A percentile compares a stretch with the other conserved stretches of the same genome.
phyloP scores from a whole-genome alignment of 2,329 filamentous ascomycete genomes.

The Pyrenochaeta sp. region DNA sequence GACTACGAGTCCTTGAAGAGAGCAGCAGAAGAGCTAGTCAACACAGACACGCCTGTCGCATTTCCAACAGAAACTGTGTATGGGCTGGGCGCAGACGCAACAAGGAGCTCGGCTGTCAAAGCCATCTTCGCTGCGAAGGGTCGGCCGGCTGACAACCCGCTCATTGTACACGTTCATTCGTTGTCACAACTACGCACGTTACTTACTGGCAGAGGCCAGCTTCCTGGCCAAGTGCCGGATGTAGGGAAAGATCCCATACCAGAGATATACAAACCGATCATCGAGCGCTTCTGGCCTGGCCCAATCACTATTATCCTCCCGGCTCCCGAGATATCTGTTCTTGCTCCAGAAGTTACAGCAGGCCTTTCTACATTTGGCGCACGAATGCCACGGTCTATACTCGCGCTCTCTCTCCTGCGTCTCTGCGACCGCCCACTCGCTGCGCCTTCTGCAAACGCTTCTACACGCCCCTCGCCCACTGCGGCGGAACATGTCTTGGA shows the following conservation, averaged over 20 bases:
- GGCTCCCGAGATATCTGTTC: conserved; percentile 71
- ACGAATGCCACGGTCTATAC: conserved; percentile 83
- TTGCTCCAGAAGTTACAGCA: conserved; percentile 93
- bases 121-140: conserved; percentile 96
- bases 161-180: conserved; percentile 92
- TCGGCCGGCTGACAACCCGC: conserved; percentile 89
- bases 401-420: conserved; percentile 89
- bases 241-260: conserved; percentile 65
- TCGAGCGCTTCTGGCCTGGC: conserved; percentile 90
- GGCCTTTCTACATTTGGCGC: conserved; percentile 85
- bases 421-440: conserved; percentile 81
- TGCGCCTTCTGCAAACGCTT: conserved; percentile 93
- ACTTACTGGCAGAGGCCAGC: conserved; percentile 51
- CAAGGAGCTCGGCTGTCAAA: conserved; percentile 79
- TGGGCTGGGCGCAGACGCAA: conserved; percentile 95
- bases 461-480: conserved; percentile 91
- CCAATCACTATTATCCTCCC: conserved; percentile 90
- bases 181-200: conserved; percentile 76
- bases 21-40: conserved; percentile 72
- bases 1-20: conserved; percentile 65
- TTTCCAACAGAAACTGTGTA: conserved; percentile 99
- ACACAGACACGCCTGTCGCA: conserved; percentile 79
- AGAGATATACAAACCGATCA: conserved; percentile 77
- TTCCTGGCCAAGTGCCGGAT: background rate
- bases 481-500: conserved; percentile 87